phyloP scores from a whole-genome alignment of 371 early-diverging fungal species.

The Capillidium rhysosporum region DNA sequence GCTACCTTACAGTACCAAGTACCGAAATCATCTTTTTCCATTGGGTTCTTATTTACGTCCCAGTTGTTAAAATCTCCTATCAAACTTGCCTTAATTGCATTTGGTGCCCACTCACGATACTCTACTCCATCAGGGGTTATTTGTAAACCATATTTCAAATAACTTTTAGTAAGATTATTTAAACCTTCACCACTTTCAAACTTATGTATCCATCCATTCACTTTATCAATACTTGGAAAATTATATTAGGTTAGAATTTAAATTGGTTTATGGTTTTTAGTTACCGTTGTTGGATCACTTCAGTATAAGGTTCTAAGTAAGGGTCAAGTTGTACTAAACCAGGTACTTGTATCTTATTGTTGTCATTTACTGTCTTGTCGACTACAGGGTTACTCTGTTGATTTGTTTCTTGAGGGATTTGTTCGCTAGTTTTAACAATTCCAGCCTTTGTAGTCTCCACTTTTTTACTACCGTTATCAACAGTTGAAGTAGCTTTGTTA shows the following conservation, averaged over 20 bases:
- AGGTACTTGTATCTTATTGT: conserved; percentile 21
- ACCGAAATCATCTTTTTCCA: conserved; percentile 59
- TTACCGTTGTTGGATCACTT: conserved; percentile 34
- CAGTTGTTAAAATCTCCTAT: conserved; percentile 89
- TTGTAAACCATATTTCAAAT: conserved; percentile 59
- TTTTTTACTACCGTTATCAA: neutral
- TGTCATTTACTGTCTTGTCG: neutral
- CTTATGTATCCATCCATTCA: conserved; percentile 33
- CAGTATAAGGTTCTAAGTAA: conserved; percentile 42
- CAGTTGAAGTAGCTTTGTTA: too few relatives aligned
- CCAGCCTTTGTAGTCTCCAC: neutral
- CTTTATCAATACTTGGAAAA: conserved; percentile 21
- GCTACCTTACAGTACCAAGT: conserved; percentile 53
- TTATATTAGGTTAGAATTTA: neutral
- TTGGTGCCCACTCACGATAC: conserved; percentile 92
- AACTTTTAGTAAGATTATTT: conserved; percentile 58
- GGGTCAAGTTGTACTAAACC: conserved; percentile 41
- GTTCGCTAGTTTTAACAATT: neutral
- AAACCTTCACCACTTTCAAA: conserved; percentile 47
- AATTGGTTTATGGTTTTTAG: neutral
- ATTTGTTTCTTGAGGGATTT: neutral
- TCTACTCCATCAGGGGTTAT: conserved; percentile 32
- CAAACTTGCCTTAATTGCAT: conserved; percentile 51
- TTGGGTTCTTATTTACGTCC: conserved; percentile 48
- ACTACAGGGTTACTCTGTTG: too few relatives aligned